Evolutionary conservation across 306 rosid species (phyloP).

Genomic region (Medicago truncatula): MtrunA17r5.0-ANR NC_053046.1:30597001-30597500

Average conservation of each 20-base stretch:
- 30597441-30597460: background rate
- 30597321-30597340: background rate
- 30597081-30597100: conserved; percentile 89
- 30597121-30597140: conserved; percentile 63
- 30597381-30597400: background rate
- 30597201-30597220: conserved; percentile 87
- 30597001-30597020: conserved; percentile 16
- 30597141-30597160: conserved; percentile 72
- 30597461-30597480: no score
- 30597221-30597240: background rate
- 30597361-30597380: background rate
- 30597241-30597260: background rate
- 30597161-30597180: conserved; percentile 86
- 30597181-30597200: conserved; percentile 86
- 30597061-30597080: conserved; percentile 76
- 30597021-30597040: background rate
- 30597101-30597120: conserved; percentile 87
- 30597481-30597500: no score
- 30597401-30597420: background rate
- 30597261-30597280: background rate
- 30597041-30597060: conserved; percentile 87
- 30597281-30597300: background rate
- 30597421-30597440: background rate
- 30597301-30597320: background rate
- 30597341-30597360: background rate